These are phyloP conservation scores for Heterobasidion occidentale DNA, from an alignment of 1,284 basidiomycete species.

Conservation along the genomic window DNA sequence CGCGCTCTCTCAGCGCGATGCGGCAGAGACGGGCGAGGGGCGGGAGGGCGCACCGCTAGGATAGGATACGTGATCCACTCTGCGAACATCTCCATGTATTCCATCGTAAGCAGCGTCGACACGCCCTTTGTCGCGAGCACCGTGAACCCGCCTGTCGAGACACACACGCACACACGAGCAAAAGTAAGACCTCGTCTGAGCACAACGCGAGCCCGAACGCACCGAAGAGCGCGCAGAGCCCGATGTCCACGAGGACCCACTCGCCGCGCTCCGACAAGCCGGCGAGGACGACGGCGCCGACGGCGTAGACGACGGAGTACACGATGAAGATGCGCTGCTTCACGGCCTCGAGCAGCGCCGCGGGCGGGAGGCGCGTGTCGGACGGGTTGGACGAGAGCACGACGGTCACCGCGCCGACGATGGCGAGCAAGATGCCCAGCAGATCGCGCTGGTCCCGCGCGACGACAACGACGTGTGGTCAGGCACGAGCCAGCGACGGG, in stretches of 20 bases:
- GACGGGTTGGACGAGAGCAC: conserved; percentile 75
- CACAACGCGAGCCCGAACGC: conserved; percentile 9
- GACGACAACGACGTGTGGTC: not conserved
- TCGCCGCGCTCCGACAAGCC: conserved; percentile 50
- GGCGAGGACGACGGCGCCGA: conserved; percentile 48
- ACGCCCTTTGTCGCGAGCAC: conserved; percentile 92
- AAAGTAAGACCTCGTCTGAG: not conserved
- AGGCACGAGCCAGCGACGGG: not conserved
- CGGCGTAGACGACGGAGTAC: conserved; percentile 61
- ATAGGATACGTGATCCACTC: conserved; percentile 77
- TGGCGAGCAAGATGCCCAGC: conserved; percentile 78
- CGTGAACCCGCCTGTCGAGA: conserved; percentile 75
- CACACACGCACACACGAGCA: too few relatives aligned
- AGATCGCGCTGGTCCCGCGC: conserved; percentile 54
- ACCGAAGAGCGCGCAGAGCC: conserved; percentile 85
- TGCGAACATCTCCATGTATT: conserved; percentile 69
- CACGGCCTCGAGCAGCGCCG: conserved; percentile 65
- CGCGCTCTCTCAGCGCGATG: not conserved
- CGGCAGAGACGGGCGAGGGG: not conserved
- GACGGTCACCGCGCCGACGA: conserved; percentile 86
- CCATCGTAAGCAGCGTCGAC: conserved; percentile 74
- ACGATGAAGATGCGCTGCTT: conserved; percentile 65
- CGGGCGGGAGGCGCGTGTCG: conserved; percentile 62
- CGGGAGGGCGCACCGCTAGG: conserved; percentile 37
- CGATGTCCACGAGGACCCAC: conserved; percentile 83